Evolutionary conservation across 2,329 filamentous ascomycete species (phyloP), one percentile per base, ranked within the genome.

Genomic region (Talaromyces sp.): DNA sequence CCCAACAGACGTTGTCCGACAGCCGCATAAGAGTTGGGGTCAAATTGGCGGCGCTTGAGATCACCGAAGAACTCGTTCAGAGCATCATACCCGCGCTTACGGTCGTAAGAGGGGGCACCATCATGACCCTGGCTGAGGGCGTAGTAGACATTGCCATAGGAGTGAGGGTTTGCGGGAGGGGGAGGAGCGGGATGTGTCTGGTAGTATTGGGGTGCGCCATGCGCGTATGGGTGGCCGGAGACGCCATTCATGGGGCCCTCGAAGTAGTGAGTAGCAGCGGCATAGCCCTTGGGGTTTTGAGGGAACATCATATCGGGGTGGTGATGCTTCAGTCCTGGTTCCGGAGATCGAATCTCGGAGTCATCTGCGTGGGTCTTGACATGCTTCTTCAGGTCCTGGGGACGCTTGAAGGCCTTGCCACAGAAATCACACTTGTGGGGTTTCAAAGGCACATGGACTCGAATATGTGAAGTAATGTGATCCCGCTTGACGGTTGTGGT

Each of bases 371-470:
- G 93, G 4, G 93, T 97, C 86, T 97, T 99, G 75, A 97, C 91
- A 73, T 99, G 94, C 81, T 99, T 99, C 86, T 99, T 97, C 67
- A 99, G 75, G 79, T 99, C 94, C 78, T 99, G 94, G 2, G 94
- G 94, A 30, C 94, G 89, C 85, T 99, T 99, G 83, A 99, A 99
- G 1, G 92, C 92, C 81, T 99, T 99, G 71, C 91, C 91, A 71
- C 94, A 99, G 77, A 97, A 96, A 71, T 97, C 92, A 75, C 94
- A 99, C 77, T 97, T 97, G 80, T 99, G 94, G 63, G 94, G 94
- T 82, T 99, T 99, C 56, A 99, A 81, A 1, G 94, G 94, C n/a
- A 99, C 93, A 73, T 99, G 94, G 49, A 97, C 94, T 61, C 94
- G 90, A 66, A 99, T 97, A 76, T 99, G 94, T 46, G 94, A 97